Percentiles rank a stretch among this genome's conserved stretches.
These are phyloP conservation scores for Colletotrichum sp. DNA, from an alignment of 2,329 filamentous ascomycete species.

Conservation along the genomic window DNA sequence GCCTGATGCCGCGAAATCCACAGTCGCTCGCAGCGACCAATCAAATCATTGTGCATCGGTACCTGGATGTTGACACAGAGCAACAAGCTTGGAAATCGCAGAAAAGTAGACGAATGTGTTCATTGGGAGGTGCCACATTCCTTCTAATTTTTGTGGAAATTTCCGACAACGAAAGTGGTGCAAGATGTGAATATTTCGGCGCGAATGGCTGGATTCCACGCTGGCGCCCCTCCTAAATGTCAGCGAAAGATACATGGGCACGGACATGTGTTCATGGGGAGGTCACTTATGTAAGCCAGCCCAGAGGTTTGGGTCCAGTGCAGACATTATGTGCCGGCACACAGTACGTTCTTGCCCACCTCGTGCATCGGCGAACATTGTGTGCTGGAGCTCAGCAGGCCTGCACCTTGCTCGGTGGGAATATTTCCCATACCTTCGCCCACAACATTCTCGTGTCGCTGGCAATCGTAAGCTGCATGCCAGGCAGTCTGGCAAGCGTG, in stretches of 20 bases:
- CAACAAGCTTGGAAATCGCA: neutral
- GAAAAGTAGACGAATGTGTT: neutral
- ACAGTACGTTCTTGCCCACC: neutral
- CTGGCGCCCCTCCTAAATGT: neutral
- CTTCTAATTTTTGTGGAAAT: neutral
- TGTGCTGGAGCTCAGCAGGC: neutral
- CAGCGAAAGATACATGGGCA: neutral
- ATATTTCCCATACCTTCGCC: neutral
- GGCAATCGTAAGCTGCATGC: no score
- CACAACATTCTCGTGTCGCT: neutral
- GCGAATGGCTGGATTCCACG: neutral
- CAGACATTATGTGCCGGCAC: no score
- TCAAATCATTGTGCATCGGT: neutral
- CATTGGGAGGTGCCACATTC: neutral
- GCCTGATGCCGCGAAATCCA: neutral
- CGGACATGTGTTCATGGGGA: neutral
- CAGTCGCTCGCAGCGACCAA: neutral
- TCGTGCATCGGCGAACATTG: neutral
- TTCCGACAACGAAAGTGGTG: neutral
- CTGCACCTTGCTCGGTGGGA: neutral
- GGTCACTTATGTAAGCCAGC: neutral
- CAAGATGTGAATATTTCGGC: neutral
- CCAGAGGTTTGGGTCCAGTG: neutral
- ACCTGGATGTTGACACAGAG: neutral
- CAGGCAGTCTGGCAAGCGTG: neutral